These are phyloP conservation scores for Oryza coarctata DNA, from an alignment of 176 grass and related monocot genomes.

Conservation along the genomic window DNA sequence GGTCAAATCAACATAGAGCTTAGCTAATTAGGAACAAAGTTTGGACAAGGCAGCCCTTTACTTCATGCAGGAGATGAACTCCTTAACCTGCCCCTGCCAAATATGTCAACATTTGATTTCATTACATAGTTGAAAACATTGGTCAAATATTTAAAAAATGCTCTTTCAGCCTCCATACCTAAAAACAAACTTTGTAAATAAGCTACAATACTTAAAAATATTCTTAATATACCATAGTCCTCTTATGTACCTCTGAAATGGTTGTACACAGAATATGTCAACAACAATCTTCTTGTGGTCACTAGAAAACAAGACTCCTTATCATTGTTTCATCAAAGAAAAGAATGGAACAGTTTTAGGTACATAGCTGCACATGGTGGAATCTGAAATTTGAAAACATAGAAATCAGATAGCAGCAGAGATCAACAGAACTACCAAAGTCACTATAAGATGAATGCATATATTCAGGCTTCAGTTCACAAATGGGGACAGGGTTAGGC, in stretches of 20 bases:
- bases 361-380: not conserved
- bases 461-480: conserved; percentile 15
- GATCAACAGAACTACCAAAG: not conserved
- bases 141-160: conserved; percentile 40
- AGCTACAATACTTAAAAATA: conserved; percentile 22
- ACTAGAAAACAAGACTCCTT: not conserved
- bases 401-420: not conserved
- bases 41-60: conserved; percentile 22
- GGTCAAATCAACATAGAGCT: conserved; percentile 28
- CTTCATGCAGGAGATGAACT: conserved; percentile 44
- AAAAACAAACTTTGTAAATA: conserved; percentile 30
- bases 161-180: conserved; percentile 22
- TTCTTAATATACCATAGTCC: conserved; percentile 15
- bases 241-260: conserved; percentile 31
- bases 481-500: conserved; percentile 46
- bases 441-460: conserved; percentile 2
- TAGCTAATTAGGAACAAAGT: conserved; percentile 35
- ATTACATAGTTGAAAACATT: conserved; percentile 42
- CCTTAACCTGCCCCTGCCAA: conserved; percentile 20
- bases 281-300: conserved; percentile 12
- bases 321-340: not conserved
- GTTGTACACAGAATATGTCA: conserved; percentile 15
- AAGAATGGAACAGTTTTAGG: not conserved
- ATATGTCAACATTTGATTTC: conserved; percentile 32
- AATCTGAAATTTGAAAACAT: not conserved